These are phyloP conservation scores for Clitocybe nebularis DNA, from an alignment of 1,284 basidiomycete genomes.

Conservation along the genomic window DNA sequence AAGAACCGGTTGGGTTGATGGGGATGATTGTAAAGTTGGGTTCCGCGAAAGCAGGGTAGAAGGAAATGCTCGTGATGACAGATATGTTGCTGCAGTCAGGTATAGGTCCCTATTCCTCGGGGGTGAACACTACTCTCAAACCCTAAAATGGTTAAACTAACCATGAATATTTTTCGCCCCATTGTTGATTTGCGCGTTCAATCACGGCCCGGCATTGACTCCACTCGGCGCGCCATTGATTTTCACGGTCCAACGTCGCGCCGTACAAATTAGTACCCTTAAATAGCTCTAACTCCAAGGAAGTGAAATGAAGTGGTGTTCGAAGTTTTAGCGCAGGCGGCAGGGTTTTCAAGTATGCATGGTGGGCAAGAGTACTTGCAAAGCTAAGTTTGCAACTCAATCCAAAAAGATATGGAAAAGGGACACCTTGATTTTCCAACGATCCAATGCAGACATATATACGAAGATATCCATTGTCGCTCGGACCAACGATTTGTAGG, in stretches of 20 bases:
- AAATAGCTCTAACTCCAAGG: constrained; percentile 59
- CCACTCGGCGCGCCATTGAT: constrained; percentile 62
- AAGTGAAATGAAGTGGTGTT: constrained; percentile 77
- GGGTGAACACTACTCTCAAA: constrained; percentile 1
- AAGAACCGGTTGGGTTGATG: constrained; percentile 69
- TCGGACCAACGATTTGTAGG: constrained; percentile 51
- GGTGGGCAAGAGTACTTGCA: constrained; percentile 31
- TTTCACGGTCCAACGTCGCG: constrained; percentile 62
- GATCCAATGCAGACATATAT: constrained; percentile 73
- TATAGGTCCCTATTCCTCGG: constrained; percentile 61
- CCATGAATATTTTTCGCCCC: constrained; percentile 64
- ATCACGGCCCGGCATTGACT: constrained; percentile 42
- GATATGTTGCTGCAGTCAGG: constrained; percentile 66
- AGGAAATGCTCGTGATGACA: constrained; percentile 86
- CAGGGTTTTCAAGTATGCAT: constrained; percentile 64
- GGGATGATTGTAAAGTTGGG: constrained; percentile 48
- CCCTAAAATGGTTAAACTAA: constrained; percentile 31
- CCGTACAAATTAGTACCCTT: constrained; percentile 75
- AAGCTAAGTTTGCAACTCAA: constrained; percentile 10
- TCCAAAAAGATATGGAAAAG: constrained; percentile 1
- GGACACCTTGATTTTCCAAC: constrained; percentile 30
- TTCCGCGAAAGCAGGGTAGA: constrained; percentile 66
- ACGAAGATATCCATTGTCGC: constrained; percentile 69
- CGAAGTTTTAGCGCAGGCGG: constrained; percentile 53
- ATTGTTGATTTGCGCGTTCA: constrained; percentile 30